Evolutionary conservation across 1,139 yeast genomes (phyloP), one percentile per base, ranked within the genome.

Genomic region (Scheffersomyces stambukii): DNA sequence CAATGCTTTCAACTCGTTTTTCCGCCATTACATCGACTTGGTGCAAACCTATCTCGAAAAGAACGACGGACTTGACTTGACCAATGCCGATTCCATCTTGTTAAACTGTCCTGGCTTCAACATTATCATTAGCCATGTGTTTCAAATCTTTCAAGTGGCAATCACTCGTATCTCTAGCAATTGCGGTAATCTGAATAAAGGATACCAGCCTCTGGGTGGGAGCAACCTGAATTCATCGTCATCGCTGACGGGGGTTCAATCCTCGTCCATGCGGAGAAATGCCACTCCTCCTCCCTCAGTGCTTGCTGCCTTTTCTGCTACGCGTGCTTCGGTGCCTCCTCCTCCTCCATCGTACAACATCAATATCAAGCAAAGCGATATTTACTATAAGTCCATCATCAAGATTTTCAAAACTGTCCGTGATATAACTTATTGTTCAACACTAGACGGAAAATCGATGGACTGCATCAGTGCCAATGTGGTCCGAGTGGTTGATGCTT

Each of bases 1-100:
- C 57, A 78, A 43, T 52, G 66, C 84, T 2, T 83, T 85, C 52
- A 72, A 74, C 39, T 78, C 93, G 1, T 85, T 85, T 45, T 59
- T 83, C 33, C 77, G 85, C 46, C 94, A 85, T 51, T 81, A 81
- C 46, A 38, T 54, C 17, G 35, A 29, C n/a, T 45, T 57, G 4
- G 16, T 42, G 12, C 42, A 47, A 27, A 28, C 27, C 5, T 25
- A 31, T n/a, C 33, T 45, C 3, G n/a, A 16, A n/a, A 9, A 8
- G 3, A 13, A 16, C 6, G 27, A 37, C 8, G 27, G 19, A n/a
- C 26, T 31, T 13, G 31, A 31, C 13, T 21, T 15, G n/a, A 4
- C 5, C 5, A n/a, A 8, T 2, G 9, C 14, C 12, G 20, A 32
- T 4, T 9, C 9, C 10, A 19, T 28, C 9, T 21, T 27, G 19